Percentiles rank a stretch among this genome's conserved stretches.
Evolutionary conservation across 2,329 filamentous ascomycete genomes (phyloP).

Genomic region (Epichloe sibirici): DNA sequence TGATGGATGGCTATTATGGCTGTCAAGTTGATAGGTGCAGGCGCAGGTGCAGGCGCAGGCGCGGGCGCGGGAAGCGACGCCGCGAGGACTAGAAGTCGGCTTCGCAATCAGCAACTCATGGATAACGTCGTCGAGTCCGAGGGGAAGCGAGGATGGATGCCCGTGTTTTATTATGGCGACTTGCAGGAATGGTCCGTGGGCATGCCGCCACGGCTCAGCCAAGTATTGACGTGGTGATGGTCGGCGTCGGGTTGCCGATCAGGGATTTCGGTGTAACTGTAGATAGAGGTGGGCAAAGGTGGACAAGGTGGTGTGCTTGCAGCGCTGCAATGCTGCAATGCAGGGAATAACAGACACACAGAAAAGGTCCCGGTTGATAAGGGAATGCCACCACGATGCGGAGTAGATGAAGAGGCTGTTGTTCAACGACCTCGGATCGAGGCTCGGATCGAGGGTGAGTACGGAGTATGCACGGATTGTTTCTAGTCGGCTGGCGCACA

Average conservation of each 20-base stretch:
- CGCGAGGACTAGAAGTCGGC: background rate
- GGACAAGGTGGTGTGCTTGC: background rate
- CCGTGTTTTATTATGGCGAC: background rate
- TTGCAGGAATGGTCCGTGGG: background rate
- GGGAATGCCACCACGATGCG: background rate
- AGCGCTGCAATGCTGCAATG: slow-evolving; percentile 1
- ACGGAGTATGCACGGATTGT: background rate
- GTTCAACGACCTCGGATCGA: background rate
- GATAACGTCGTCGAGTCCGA: background rate
- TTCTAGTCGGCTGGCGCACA: background rate
- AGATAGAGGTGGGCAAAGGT: background rate
- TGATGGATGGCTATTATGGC: slow-evolving; percentile 6
- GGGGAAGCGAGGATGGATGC: background rate
- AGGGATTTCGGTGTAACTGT: background rate
- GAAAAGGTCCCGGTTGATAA: background rate
- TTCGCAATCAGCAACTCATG: background rate
- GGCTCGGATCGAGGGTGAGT: background rate
- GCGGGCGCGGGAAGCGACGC: background rate
- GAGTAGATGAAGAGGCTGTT: background rate
- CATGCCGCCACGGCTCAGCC: background rate
- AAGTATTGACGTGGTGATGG: background rate
- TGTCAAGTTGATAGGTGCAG: background rate
- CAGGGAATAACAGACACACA: background rate
- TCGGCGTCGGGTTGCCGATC: background rate
- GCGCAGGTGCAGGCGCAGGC: background rate